Evolutionary conservation across 2,329 filamentous ascomycete genomes (phyloP).

Genomic region (Teratosphaeria pseudoeucalypti): DNA sequence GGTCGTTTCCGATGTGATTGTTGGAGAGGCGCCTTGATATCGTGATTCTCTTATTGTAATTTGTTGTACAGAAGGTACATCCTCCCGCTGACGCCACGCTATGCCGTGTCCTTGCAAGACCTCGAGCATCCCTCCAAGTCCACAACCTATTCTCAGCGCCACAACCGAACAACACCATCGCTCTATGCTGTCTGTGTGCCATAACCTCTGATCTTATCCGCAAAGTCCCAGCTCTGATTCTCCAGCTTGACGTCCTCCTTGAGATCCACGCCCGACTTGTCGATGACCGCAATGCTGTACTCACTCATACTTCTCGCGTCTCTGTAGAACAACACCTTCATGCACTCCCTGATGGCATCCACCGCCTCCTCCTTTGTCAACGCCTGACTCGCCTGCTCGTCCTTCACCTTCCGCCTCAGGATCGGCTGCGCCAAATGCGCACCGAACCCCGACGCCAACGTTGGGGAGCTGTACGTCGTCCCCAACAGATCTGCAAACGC

Average conservation of each 20-base stretch:
- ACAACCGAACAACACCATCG: not conserved
- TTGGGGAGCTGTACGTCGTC: slow-evolving; percentile 80
- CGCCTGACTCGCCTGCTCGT: slow-evolving; percentile 64
- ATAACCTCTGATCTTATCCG: slow-evolving; percentile 87
- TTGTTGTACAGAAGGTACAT: not conserved
- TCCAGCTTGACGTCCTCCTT: slow-evolving; percentile 81
- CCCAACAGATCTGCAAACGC: slow-evolving; percentile 85
- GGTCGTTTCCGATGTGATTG: not conserved
- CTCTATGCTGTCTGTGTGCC: slow-evolving; percentile 57
- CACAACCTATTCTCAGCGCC: not conserved
- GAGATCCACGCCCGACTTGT: slow-evolving; percentile 69
- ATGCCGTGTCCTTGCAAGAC: not conserved
- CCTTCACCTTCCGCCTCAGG: slow-evolving; percentile 70
- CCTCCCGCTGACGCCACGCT: not conserved
- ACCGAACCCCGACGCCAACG: slow-evolving; percentile 87
- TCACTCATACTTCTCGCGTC: slow-evolving; percentile 85
- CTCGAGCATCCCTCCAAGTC: not conserved
- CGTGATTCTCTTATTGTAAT: not conserved
- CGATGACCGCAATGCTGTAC: slow-evolving; percentile 86
- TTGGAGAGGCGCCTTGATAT: not conserved
- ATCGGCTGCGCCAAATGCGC: slow-evolving; percentile 88
- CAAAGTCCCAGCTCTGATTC: slow-evolving; percentile 96
- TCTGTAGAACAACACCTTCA: slow-evolving; percentile 97
- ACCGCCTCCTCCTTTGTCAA: slow-evolving; percentile 71
- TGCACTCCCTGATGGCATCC: slow-evolving; percentile 74